A percentile compares a stretch with the other conserved stretches of the same genome.
Conservation (phyloP, 2,329 filamentous ascomycete genomes). For the Claviceps pazoutovae region DNA sequence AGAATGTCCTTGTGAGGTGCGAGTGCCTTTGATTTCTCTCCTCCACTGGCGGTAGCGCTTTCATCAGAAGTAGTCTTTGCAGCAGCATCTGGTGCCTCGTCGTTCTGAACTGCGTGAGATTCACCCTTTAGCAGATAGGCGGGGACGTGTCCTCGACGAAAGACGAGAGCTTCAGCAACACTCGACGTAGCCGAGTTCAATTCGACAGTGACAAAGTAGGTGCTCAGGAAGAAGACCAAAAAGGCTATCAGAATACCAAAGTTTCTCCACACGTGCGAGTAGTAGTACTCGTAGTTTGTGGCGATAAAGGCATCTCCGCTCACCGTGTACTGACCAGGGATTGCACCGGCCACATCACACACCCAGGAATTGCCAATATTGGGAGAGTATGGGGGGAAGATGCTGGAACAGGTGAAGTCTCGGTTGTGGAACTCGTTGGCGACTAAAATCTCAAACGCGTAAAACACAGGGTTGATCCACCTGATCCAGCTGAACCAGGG, state of each 20-base stretch:
- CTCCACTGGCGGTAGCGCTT: constrained; percentile 5
- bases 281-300: constrained; percentile 40
- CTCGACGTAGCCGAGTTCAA: constrained; percentile 48
- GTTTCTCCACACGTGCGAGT: constrained; percentile 50
- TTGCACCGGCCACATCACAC: constrained; percentile 39
- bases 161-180: constrained; percentile 57
- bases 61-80: constrained; percentile 11
- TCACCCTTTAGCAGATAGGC: constrained; percentile 21
- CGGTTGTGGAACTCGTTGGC: constrained; percentile 56
- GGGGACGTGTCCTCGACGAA: constrained; percentile 41
- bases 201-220: constrained; percentile 52
- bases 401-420: constrained; percentile 39
- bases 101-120: constrained; percentile 16
- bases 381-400: constrained; percentile 32
- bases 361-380: constrained; percentile 33
- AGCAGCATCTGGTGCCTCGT: constrained; percentile 15
- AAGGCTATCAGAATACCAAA: constrained; percentile 55
- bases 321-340: constrained; percentile 37
- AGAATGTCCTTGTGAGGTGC: constrained; percentile 46
- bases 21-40: constrained; percentile 14
- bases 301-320: constrained; percentile 48
- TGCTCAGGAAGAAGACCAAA: constrained; percentile 45
- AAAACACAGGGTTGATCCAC: constrained; percentile 60
- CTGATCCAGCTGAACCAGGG: constrained; percentile 66
- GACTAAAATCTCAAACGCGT: constrained; percentile 59